Base-by-base conservation (phyloP, 1,139 yeast genomes). In the Nadsonia commutata region DNA sequence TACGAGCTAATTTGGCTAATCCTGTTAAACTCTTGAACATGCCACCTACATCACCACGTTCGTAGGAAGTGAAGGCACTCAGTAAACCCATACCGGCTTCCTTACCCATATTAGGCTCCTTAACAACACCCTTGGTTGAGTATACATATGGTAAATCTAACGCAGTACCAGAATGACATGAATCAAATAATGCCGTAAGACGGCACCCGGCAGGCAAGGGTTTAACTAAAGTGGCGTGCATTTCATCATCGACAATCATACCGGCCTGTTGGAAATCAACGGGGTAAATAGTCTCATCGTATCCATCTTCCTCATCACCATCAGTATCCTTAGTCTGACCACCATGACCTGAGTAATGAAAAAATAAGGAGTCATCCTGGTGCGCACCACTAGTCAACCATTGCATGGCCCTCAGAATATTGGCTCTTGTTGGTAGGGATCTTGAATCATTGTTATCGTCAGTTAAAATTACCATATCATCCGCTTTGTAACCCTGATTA, bases 281-380 rank as follows among this genome's bases (percentile, higher is more conserved):
- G 1, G 97, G 97, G 56, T 88, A 88, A 47, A 88, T 81, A 38
- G 83, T 85, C 58, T 86, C 95, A 60, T 88, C 97, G 53, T 63
- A 73, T 0, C 96, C 96, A 56, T 80, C 86, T 20, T 78, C 93
- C 60, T 88, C 97, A 58, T 88, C 97, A 19, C 95, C 95, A 56
- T 83, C 82, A 42, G 67, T 58, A 60, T 88, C 96, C 46, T 70
- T 66, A 8, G 83, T 77, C 53, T 78, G 80, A 7, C 96, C 95
- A 31, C 97, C 97, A 59, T 88, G 97, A 7, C 97, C 95, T 1
- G 95, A 82, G 60, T 81, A 86, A 60, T 86, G 95, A 70, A 86
- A 78, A 51, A 86, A 59, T 39, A 63, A 51, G 17, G 66, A 58
- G 46, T 66, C 90, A 55, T 88, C 84, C n/a, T 95, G 85, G 49